phyloP scores from a whole-genome alignment of 257 asterid genomes.

The Leonotis leonurus region DNA sequence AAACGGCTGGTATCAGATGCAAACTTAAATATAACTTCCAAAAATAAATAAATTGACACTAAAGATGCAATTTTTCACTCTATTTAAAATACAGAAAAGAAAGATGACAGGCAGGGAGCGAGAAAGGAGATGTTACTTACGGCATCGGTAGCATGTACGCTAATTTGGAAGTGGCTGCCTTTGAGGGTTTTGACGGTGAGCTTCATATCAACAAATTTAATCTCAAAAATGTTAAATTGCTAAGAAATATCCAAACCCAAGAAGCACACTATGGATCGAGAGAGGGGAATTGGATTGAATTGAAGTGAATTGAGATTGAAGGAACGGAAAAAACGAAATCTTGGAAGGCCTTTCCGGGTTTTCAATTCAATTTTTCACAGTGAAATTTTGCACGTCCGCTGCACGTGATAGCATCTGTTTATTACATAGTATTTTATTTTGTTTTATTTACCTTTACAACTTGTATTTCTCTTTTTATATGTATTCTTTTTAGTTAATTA shows the following conservation, averaged over 20 bases:
- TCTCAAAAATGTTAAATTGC: background rate
- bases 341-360: slow-evolving; percentile 4
- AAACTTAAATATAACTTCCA: background rate
- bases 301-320: background rate
- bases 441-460: too few species aligned
- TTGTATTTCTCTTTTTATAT: too few species aligned
- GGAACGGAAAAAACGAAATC: background rate
- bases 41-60: background rate
- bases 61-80: background rate
- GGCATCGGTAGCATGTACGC: slow-evolving; percentile 69
- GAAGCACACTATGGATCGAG: slow-evolving; percentile 23
- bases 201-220: slow-evolving; percentile 48
- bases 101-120: background rate
- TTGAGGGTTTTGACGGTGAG: slow-evolving; percentile 93
- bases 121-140: slow-evolving; percentile 43
- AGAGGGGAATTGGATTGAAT: too few species aligned
- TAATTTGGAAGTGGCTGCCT: slow-evolving; percentile 83
- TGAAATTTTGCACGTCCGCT: slow-evolving; percentile 4
- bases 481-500: too few species aligned
- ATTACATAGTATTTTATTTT: too few species aligned
- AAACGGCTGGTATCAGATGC: slow-evolving; percentile 11
- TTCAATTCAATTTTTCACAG: slow-evolving; percentile 17
- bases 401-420: too few species aligned
- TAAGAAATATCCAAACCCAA: slow-evolving; percentile 24
- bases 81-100: background rate